phyloP scores from a whole-genome alignment of 2,329 filamentous ascomycete species.

The Rhexocercosporidium sp. region DNA sequence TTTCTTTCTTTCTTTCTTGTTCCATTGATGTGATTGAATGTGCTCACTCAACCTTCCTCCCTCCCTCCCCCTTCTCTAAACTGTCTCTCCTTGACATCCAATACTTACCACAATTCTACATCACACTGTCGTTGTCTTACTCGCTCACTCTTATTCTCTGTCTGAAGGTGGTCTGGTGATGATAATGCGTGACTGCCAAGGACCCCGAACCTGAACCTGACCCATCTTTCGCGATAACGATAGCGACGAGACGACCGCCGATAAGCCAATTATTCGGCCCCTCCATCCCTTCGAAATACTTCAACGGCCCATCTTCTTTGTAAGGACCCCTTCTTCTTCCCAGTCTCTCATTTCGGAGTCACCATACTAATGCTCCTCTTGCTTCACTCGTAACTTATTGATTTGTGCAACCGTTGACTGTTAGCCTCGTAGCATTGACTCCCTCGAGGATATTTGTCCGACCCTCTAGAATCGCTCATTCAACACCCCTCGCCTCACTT shows the following conservation, averaged over 20 bases:
- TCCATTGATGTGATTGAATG: not conserved
- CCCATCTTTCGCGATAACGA: conserved; percentile 9
- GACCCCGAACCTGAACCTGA: not conserved
- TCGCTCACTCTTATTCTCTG: not conserved
- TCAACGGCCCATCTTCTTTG: not conserved
- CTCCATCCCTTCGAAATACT: not conserved
- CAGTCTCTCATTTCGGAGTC: not conserved
- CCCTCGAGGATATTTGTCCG: not conserved
- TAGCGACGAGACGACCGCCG: not conserved
- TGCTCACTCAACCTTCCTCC: not conserved
- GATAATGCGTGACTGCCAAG: conserved; percentile 3
- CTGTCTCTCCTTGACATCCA: conserved; percentile 64
- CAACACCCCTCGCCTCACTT: not conserved
- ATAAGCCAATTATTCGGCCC: conserved; percentile 4
- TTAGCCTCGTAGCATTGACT: not conserved
- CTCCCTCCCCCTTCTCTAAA: not conserved
- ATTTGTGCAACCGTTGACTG: conserved; percentile 5
- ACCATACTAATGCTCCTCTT: not conserved
- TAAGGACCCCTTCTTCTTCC: not conserved
- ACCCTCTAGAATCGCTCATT: not conserved
- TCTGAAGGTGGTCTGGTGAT: conserved; percentile 12
- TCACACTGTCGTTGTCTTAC: conserved; percentile 3
- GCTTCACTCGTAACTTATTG: not conserved
- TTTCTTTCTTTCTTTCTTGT: not conserved
- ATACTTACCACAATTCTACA: not conserved